These are phyloP conservation scores for Dianthus caryophyllus DNA, from an alignment of 148 eudicot species.

Conservation along the genomic window DNA sequence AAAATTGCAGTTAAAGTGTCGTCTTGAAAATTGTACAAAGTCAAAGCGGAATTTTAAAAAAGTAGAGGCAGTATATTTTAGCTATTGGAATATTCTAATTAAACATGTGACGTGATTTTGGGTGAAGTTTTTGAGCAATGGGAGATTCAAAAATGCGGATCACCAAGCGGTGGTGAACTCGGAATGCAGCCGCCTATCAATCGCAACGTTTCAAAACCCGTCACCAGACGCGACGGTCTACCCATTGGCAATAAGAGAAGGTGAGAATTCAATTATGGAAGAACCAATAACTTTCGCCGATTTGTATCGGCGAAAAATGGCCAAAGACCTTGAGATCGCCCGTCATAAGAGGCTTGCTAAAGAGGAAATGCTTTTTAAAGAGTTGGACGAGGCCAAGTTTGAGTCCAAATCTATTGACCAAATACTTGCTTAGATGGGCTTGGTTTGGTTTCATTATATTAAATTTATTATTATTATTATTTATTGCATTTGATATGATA, in stretches of 20 bases:
- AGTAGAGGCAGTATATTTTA: too few relatives aligned
- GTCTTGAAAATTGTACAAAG: too few relatives aligned
- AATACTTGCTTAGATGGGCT: constrained; percentile 29
- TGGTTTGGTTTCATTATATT: background rate
- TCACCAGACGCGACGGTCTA: constrained; percentile 72
- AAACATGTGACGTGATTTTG: background rate
- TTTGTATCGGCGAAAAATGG: constrained; percentile 82
- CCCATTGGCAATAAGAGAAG: constrained; percentile 69
- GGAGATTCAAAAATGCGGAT: constrained; percentile 93
- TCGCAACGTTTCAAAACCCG: constrained; percentile 92
- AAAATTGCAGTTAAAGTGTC: too few relatives aligned
- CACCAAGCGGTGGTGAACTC: constrained; percentile 97
- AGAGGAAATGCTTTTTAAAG: constrained; percentile 33
- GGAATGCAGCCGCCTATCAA: constrained; percentile 58
- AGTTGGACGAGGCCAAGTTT: constrained; percentile 27
- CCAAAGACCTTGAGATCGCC: constrained; percentile 51
- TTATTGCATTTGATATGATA: background rate
- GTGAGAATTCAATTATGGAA: constrained; percentile 70
- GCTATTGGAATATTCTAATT: too few relatives aligned
- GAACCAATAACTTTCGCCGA: constrained; percentile 66
- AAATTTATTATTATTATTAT: background rate
- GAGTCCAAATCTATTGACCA: constrained; percentile 33
- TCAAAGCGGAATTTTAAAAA: too few relatives aligned
- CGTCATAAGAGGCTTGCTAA: constrained; percentile 55
- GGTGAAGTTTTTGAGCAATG: constrained; percentile 78